phyloP scores from a whole-genome alignment of 306 rosid species.

The Lathyrus aphaca region DNA sequence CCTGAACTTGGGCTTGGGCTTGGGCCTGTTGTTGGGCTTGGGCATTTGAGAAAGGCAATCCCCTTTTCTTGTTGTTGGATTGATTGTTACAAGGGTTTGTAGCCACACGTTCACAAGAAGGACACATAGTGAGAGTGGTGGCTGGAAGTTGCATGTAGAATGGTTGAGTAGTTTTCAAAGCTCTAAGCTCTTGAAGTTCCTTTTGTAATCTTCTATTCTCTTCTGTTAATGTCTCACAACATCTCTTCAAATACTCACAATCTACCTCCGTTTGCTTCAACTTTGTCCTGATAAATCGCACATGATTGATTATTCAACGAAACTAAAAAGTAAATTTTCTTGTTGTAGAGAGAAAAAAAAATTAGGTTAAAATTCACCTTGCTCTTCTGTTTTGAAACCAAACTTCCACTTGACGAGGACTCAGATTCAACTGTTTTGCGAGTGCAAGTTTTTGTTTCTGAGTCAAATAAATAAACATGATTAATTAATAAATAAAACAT shows the following conservation, averaged over 20 bases:
- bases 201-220: slow-evolving; percentile 92
- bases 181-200: slow-evolving; percentile 90
- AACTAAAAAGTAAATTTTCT: no score
- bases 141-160: slow-evolving; percentile 98
- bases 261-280: slow-evolving; percentile 98
- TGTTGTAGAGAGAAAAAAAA: background rate
- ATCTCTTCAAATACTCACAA: slow-evolving; percentile 90
- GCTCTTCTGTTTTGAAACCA: slow-evolving; percentile 99
- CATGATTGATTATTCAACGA: no score
- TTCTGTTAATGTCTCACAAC: slow-evolving; percentile 91
- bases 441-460: slow-evolving; percentile 91
- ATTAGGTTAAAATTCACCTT: slow-evolving; percentile 50
- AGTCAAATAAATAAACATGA: background rate
- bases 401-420: slow-evolving; percentile 95
- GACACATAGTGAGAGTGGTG: slow-evolving; percentile 98
- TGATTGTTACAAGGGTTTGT: slow-evolving; percentile 42
- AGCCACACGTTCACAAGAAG: slow-evolving; percentile 86
- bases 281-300: slow-evolving; percentile 64
- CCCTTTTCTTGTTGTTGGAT: slow-evolving; percentile 39
- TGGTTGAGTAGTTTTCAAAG: slow-evolving; percentile 84
- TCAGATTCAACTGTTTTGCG: slow-evolving; percentile 85
- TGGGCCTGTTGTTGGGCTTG: slow-evolving; percentile 50
- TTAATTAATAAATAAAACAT: background rate
- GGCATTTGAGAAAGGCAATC: slow-evolving; percentile 41
- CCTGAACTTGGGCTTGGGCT: slow-evolving; percentile 49